Conservation (phyloP, 768 basidiomycete genomes). For the Trametes elegans region DNA sequence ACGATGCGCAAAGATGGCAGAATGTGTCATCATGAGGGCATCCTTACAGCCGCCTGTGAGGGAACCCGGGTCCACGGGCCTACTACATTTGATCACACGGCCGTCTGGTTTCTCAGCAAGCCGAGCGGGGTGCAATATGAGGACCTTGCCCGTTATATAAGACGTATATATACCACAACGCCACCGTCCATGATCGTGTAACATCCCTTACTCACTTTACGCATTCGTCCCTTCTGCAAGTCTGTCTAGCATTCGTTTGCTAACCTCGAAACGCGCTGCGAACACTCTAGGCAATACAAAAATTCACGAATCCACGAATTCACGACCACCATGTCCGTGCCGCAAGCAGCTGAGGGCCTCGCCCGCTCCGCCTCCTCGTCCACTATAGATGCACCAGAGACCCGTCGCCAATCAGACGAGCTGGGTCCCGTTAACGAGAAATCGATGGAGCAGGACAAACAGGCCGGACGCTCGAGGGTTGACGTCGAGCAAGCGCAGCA, state of each 20-base stretch:
- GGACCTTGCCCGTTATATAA: background rate
- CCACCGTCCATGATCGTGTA: too few relatives aligned
- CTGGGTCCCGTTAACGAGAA: conserved; percentile 5
- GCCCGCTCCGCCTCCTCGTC: conserved; percentile 1
- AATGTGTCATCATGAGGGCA: too few relatives aligned
- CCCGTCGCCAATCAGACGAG: conserved; percentile 4
- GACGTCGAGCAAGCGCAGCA: conserved; percentile 2
- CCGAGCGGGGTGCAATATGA: background rate
- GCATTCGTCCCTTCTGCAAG: background rate
- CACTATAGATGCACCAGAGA: background rate
- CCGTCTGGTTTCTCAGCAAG: background rate
- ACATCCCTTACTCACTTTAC: background rate
- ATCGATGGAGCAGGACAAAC: background rate
- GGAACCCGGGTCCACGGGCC: too few relatives aligned
- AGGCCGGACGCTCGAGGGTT: conserved; percentile 3
- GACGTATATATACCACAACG: too few relatives aligned
- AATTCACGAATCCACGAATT: background rate
- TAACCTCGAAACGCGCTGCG: background rate
- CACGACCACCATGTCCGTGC: background rate
- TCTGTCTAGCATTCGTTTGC: background rate
- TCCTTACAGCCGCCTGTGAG: too few relatives aligned
- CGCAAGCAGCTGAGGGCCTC: background rate
- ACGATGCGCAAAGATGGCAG: too few relatives aligned
- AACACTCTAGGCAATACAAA: background rate
- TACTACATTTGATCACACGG: conserved; percentile 1